Base-by-base conservation (phyloP, 1,284 basidiomycete species). In the Apiotrichum sp. region DNA sequence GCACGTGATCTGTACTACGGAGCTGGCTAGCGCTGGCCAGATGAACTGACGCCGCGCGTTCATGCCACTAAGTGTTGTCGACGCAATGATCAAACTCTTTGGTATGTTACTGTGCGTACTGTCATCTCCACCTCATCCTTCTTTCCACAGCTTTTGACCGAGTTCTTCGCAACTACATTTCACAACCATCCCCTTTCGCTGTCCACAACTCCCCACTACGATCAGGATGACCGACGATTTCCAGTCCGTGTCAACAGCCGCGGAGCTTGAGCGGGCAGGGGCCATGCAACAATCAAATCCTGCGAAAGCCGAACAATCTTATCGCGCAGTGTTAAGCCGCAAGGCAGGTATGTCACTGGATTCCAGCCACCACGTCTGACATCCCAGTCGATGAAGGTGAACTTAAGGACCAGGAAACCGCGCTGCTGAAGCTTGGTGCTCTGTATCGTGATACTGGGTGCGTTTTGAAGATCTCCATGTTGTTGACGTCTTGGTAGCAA, bases 361-460 rank as follows among this genome's bases (percentile, higher is more conserved):
- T 1, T 13, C 32, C 7, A 5, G 14, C 22, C 29, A n/a, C 41
- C 3, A 5, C 4, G n/a, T 47, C 47, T 57, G 41, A 59, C 35
- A 8, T 10, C 36, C 22, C n/a, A 77, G 74, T 56, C 4, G 78
- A 82, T 62, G 83, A 88, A 22, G 81, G 83, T 55, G 80, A 78
- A 31, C 78, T 93, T 7, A 78, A 86, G 49, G 85, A 92, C 67
- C 92, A 97, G 74, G 93, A 97, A 73, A 78, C 80, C 0, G 92
- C 93, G 2, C 80, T 98, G 47, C 79, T 93, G 31, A 88, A 87
- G 65, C 85, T 98, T 2, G 93, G 92, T 2, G 84, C 88, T 68
- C 80, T 96, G 10, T 92, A 96, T 73, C 81, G 89, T 41, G 90
- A 95, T 75, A 82, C 87, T 67, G 85, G 85, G 89, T 92, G 60